Base-by-base conservation (phyloP, 352 stramenopile genomes). In the Phytophthora megakarya region DNA sequence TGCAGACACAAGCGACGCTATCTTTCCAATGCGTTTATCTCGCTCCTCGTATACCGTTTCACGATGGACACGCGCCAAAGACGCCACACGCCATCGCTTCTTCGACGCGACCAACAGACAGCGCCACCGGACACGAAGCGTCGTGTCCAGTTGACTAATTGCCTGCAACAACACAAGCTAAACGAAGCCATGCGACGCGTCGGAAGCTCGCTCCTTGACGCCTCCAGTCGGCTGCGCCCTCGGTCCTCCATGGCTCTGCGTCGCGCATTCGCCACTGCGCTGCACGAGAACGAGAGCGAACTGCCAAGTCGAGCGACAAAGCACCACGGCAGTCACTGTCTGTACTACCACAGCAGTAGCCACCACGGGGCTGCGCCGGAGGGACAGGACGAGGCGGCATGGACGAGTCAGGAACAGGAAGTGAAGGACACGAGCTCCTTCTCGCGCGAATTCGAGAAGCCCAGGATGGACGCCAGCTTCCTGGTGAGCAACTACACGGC, bases 401-500 rank as follows among this genome's bases (percentile, higher is more conserved):
- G 45, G 62, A 49, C 55, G 7, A n/a, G 47, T 4, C 49, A 53
- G 1, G 38, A 65, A 18, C 50, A 59, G 16, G 26, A 61, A 38
- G 44, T 53, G 12, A 50, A 61, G 21, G 67, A 78, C 52, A 74
- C 62, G 19, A 62, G 37, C 30, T 72, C 70, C 26, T 84, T 91
- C 33, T 84, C 82, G 15, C 73, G 75, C n/a, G 80, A 89, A 67
- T 89, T 91, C 37, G 64, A 82, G 43, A 91, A 89, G 67, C 82
- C 82, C 9, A 55, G 58, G 13, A 88, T 88, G 75, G 86, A 95
- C 48, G 78, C 81, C 25, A 82, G 72, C 22, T 92, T 92, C 54
- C 72, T 99, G 35, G 93, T 98, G 8, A 91, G 98, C 69, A 98
- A 99, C 72, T 99, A 98, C 73, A 99, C 97, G 25, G 93, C 96